Percentiles rank a stretch among this genome's conserved stretches.
Evolutionary conservation across 495 filamentous ascomycete species (phyloP).

Genomic region (Neurospora africana): DNA sequence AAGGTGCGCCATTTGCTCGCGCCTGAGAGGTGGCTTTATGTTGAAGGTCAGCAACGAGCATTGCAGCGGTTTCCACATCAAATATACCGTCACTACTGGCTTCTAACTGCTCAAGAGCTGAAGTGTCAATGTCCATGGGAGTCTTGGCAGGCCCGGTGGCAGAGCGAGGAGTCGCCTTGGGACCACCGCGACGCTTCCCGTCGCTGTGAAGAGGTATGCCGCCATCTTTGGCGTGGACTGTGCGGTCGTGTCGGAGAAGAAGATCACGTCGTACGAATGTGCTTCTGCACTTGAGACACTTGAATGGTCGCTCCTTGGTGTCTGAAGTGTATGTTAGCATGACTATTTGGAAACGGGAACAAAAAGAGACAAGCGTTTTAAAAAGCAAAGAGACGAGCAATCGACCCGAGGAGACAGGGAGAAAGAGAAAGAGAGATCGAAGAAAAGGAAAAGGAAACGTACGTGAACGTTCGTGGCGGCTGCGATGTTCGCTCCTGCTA

Average conservation of each 20-base stretch:
- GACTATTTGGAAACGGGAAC: neutral
- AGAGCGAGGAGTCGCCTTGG: constrained; percentile 49
- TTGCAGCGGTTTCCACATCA: constrained; percentile 95
- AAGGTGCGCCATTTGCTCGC: constrained; percentile 42
- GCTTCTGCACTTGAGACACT: constrained; percentile 94
- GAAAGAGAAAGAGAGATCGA: constrained; percentile 4
- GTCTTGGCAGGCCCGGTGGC: constrained; percentile 66
- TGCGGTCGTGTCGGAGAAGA: constrained; percentile 92
- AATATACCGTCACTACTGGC: constrained; percentile 89
- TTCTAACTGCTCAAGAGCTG: constrained; percentile 88
- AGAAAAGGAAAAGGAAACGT: constrained; percentile 41
- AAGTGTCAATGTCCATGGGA: constrained; percentile 73
- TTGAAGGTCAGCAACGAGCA: constrained; percentile 98
- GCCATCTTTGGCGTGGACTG: constrained; percentile 97
- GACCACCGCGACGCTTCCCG: constrained; percentile 72
- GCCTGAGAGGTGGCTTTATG: constrained; percentile 88
- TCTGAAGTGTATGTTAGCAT: constrained; percentile 42
- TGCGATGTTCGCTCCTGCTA: constrained; percentile 92
- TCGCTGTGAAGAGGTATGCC: constrained; percentile 91
- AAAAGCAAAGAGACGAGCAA: neutral
- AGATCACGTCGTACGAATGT: constrained; percentile 97
- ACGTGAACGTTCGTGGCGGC: constrained; percentile 96
- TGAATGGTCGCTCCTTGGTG: constrained; percentile 98
- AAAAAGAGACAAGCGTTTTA: neutral
- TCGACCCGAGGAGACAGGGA: neutral